phyloP scores from a whole-genome alignment of 371 early-diverging fungal genomes.

The Mucor velutinosus region DNA sequence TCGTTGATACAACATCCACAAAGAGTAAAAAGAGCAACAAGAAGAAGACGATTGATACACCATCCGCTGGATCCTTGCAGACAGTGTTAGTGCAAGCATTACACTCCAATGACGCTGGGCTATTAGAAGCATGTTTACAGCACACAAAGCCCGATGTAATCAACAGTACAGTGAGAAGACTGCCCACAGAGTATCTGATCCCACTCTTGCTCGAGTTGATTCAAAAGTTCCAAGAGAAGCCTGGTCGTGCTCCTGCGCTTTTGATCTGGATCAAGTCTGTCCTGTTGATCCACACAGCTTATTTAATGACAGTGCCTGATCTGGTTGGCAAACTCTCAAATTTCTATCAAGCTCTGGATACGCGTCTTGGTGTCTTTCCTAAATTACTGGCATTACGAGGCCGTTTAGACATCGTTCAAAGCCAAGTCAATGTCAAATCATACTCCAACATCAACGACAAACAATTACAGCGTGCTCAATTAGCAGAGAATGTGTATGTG shows the following conservation, averaged over 20 bases:
- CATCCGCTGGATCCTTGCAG: constrained; percentile 67
- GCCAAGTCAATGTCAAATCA: constrained; percentile 66
- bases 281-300: constrained; percentile 69
- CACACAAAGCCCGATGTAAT: constrained; percentile 67
- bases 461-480: constrained; percentile 34
- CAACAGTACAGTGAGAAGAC: constrained; percentile 65
- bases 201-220: constrained; percentile 72
- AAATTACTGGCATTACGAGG: constrained; percentile 72
- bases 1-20: constrained; percentile 24
- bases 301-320: constrained; percentile 72
- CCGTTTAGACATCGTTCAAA: constrained; percentile 77
- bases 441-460: constrained; percentile 46
- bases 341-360: constrained; percentile 74
- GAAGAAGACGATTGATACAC: constrained; percentile 25
- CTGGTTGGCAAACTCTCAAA: constrained; percentile 63
- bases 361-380: constrained; percentile 61
- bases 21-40: constrained; percentile 21
- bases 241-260: constrained; percentile 63
- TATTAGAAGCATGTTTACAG: constrained; percentile 70
- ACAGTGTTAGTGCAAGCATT: constrained; percentile 78
- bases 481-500: constrained; percentile 55
- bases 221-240: constrained; percentile 66
- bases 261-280: constrained; percentile 80
- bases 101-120: constrained; percentile 67
- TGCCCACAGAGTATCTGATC: constrained; percentile 74